Evolutionary conservation across 1,139 yeast genomes (phyloP).

Genomic region (Geotrichum histeridarum): DNA sequence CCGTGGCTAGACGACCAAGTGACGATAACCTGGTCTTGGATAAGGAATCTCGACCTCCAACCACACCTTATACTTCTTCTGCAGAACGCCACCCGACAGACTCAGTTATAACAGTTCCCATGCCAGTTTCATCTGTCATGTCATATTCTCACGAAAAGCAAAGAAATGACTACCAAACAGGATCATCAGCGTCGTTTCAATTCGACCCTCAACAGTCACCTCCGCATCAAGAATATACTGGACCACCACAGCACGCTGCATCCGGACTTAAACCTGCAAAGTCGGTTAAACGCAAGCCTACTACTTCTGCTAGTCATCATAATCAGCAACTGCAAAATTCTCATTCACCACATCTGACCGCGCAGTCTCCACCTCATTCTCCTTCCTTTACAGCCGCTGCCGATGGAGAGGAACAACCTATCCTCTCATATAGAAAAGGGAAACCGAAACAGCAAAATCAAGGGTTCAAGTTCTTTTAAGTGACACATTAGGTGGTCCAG

Average conservation of each 20-base stretch:
- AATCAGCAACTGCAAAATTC: not conserved
- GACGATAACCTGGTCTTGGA: not conserved
- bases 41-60: not conserved
- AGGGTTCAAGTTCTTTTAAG: constrained; percentile 7
- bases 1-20: constrained; percentile 5
- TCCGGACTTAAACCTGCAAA: not conserved
- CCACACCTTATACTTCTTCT: not conserved
- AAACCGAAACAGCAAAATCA: constrained; percentile 8
- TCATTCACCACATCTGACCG: not conserved
- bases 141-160: constrained; percentile 1
- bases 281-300: not conserved
- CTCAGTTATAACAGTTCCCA: constrained; percentile 2
- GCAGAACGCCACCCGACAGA: not conserved
- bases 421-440: constrained; percentile 7
- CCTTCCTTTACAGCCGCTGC: not conserved
- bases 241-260: not conserved
- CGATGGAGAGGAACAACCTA: not conserved
- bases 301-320: not conserved
- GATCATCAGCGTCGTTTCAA: not conserved
- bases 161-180: too few species aligned
- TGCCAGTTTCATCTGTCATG: constrained; percentile 8
- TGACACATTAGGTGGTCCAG: not conserved
- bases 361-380: not conserved
- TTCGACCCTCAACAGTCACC: not conserved
- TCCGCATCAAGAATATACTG: not conserved